Evolutionary conservation across 2,329 filamentous ascomycete genomes (phyloP).

Genomic region (Cercospora zeae-maydis): DNA sequence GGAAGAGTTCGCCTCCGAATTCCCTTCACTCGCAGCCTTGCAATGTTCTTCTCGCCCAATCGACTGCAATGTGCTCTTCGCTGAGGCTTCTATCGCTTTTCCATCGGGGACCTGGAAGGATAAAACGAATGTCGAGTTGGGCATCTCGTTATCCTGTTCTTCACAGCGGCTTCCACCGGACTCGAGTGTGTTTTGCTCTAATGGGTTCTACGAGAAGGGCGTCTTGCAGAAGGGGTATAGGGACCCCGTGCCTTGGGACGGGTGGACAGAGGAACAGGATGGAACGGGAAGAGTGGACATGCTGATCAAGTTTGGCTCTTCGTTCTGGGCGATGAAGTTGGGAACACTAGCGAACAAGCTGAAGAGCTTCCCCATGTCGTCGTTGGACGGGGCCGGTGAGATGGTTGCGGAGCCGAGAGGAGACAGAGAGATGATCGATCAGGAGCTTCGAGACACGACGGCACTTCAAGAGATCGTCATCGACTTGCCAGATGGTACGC

Average conservation of each 20-base stretch:
- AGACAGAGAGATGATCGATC: conserved; percentile 30
- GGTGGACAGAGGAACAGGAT: conserved; percentile 12
- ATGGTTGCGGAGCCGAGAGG: conserved; percentile 4
- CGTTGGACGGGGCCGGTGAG: neutral
- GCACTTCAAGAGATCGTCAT: conserved; percentile 45
- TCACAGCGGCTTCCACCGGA: conserved; percentile 24
- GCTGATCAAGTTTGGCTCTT: conserved; percentile 42
- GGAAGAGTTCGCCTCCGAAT: conserved; percentile 34
- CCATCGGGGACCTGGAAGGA: conserved; percentile 38
- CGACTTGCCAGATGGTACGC: conserved; percentile 27
- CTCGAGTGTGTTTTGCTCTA: conserved; percentile 25
- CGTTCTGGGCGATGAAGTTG: conserved; percentile 44
- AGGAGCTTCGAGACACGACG: conserved; percentile 38
- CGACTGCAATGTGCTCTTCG: conserved; percentile 40
- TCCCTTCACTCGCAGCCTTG: conserved; percentile 29
- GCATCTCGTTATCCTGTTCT: conserved; percentile 33
- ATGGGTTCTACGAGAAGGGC: conserved; percentile 29
- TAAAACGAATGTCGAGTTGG: conserved; percentile 35
- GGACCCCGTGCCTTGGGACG: conserved; percentile 18
- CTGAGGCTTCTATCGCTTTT: conserved; percentile 43
- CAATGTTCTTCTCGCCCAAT: conserved; percentile 24
- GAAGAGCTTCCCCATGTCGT: neutral
- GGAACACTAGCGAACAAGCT: conserved; percentile 28
- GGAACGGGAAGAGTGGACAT: conserved; percentile 23
- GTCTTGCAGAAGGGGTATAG: conserved; percentile 24